Base-by-base conservation (phyloP, 2,329 filamentous ascomycete genomes). In the Colletotrichum coccodes region DNA sequence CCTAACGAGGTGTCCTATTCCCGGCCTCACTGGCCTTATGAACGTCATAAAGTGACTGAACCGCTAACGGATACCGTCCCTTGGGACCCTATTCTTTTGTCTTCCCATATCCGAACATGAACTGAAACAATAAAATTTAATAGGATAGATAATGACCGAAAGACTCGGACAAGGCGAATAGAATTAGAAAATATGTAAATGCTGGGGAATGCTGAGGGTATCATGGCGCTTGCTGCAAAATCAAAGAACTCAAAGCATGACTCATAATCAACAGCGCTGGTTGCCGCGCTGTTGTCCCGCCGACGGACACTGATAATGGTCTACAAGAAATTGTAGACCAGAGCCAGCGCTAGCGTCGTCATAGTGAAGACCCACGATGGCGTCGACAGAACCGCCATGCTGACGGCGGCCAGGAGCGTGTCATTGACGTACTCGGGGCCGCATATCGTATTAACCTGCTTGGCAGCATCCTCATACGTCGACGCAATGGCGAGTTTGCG, bases 391-490 rank as follows among this genome's bases (percentile, higher is more conserved):
- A 67, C 73, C 1, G 73, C 71, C 5, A 60, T 69, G 23, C 71
- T 76, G 1, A 73, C 61, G 52, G 78, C 77, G 0, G 76, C 79
- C 0, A 87, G 83, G 3, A 90, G 76, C n/a, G 84, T 86, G 46
- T 81, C 79, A 71, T 90, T 90, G 69, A 88, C 87, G 72, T 89
- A 92, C 16, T 77, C 78, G 0, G 83, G 78, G 0, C 90, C 90
- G 73, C 90, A 92, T 3, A 85, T 84, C 12, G 88, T 83, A 75
- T 97, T 92, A 59, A 98, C 86, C 74, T 92, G 88, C 70, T 86
- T 80, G 0, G 95, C 95, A 0, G 94, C 94, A 11, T 82, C 75
- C 6, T 86, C 80, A 77, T 98, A 98, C 0, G 90, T 92, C 18
- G 83, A 78, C 30, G 88, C 87, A 53, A 98, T 86, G 8, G 90